Evolutionary conservation across 2,329 filamentous ascomycete species (phyloP).

Genomic region (Cyclaneusma minus): DNA sequence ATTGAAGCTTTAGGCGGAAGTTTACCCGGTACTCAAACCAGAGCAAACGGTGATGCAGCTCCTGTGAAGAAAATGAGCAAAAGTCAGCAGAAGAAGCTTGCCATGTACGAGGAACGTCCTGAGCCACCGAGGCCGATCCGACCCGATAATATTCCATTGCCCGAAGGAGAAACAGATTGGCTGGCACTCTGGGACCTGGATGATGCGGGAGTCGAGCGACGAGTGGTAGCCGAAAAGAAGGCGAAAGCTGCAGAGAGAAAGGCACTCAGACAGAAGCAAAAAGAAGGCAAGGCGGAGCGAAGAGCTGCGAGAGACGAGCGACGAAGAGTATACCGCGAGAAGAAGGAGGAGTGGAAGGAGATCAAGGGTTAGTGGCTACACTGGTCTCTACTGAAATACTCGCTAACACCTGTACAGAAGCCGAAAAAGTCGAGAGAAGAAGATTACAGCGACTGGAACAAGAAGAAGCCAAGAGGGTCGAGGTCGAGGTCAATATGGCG

Average conservation of each 20-base stretch:
- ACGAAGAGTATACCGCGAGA: constrained; percentile 9
- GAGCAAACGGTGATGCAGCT: too few relatives aligned
- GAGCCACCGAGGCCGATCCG: constrained; percentile 13
- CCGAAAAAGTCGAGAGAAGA: constrained; percentile 5
- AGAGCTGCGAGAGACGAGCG: constrained; percentile 11
- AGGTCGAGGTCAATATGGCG: constrained; percentile 7
- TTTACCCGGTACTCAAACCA: too few relatives aligned
- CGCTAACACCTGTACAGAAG: constrained; percentile 6
- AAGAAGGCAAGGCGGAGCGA: constrained; percentile 10
- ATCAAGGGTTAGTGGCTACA: constrained; percentile 8
- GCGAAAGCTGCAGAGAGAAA: constrained; percentile 6
- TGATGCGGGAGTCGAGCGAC: constrained; percentile 14
- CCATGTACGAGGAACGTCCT: constrained; percentile 5
- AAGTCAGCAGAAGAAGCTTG: constrained; percentile 8
- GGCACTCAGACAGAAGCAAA: constrained; percentile 8
- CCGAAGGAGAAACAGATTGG: constrained; percentile 17
- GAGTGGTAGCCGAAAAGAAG: constrained; percentile 9
- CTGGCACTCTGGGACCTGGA: constrained; percentile 19
- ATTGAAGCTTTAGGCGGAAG: too few relatives aligned
- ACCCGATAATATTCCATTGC: constrained; percentile 13
- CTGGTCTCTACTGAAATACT: constrained; percentile 1
- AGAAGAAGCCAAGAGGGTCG: constrained; percentile 10
- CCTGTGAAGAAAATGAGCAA: too few relatives aligned
- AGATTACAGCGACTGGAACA: constrained; percentile 7
- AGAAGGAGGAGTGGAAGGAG: constrained; percentile 9